Evolutionary conservation across 768 basidiomycete genomes (phyloP).

Genomic region (Xerocomellus chrysenteron): DNA sequence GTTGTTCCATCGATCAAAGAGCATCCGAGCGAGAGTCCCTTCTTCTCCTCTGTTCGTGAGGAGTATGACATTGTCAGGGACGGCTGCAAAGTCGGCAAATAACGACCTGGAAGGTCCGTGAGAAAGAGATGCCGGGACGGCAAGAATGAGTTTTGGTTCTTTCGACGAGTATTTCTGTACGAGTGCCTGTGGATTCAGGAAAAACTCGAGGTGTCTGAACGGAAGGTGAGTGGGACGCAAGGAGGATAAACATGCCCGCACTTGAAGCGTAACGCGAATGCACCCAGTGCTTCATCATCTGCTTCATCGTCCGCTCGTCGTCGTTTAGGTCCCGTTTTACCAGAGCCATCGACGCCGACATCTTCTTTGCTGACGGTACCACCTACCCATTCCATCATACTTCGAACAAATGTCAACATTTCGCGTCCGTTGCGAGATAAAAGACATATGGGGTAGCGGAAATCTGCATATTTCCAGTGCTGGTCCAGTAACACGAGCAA

Average conservation of each 20-base stretch:
- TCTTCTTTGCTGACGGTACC: slow-evolving; percentile 93
- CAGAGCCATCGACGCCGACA: slow-evolving; percentile 72
- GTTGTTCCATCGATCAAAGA: slow-evolving; percentile 87
- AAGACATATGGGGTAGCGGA: slow-evolving; percentile 89
- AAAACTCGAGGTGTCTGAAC: slow-evolving; percentile 86
- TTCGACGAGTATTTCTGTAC: slow-evolving; percentile 80
- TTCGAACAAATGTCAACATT: slow-evolving; percentile 90
- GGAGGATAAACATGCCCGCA: slow-evolving; percentile 36
- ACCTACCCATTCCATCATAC: slow-evolving; percentile 99
- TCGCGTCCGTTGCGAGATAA: slow-evolving; percentile 88
- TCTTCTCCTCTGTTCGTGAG: slow-evolving; percentile 79
- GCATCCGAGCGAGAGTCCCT: slow-evolving; percentile 70
- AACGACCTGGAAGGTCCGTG: slow-evolving; percentile 87
- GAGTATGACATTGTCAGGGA: slow-evolving; percentile 83
- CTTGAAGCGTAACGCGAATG: slow-evolving; percentile 87
- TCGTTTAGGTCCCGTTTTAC: slow-evolving; percentile 49
- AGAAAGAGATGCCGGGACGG: slow-evolving; percentile 89
- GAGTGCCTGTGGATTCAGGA: slow-evolving; percentile 77
- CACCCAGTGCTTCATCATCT: slow-evolving; percentile 82
- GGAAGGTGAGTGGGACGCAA: slow-evolving; percentile 1
- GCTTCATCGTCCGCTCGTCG: slow-evolving; percentile 66
- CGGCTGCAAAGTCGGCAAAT: slow-evolving; percentile 82
- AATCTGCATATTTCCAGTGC: slow-evolving; percentile 90
- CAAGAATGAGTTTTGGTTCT: slow-evolving; percentile 90
- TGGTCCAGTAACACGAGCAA: slow-evolving; percentile 95